phyloP scores from a whole-genome alignment of 2,329 filamentous ascomycete genomes.

The Metarhizium rileyi region DNA sequence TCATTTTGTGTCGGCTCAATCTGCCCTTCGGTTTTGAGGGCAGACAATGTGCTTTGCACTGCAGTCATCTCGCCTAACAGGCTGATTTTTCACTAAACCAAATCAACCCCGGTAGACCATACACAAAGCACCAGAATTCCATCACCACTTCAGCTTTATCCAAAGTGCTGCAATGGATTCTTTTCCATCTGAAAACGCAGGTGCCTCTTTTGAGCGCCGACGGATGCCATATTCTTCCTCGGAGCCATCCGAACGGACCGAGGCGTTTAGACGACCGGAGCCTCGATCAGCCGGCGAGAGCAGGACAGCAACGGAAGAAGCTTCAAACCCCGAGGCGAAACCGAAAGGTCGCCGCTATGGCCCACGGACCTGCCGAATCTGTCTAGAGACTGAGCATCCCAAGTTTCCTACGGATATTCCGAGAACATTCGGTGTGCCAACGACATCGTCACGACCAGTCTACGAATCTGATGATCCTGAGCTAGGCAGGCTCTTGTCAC shows the following conservation, averaged over 20 bases:
- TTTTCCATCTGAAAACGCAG: constrained; percentile 17
- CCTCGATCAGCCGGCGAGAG: neutral
- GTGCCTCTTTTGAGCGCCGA: neutral
- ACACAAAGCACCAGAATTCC: neutral
- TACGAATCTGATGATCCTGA: constrained; percentile 69
- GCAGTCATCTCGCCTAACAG: constrained; percentile 1
- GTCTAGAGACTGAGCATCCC: constrained; percentile 57
- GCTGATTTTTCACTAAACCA: constrained; percentile 1
- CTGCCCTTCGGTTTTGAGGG: neutral
- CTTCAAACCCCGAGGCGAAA: constrained; percentile 8
- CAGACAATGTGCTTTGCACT: constrained; percentile 4
- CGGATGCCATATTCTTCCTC: constrained; percentile 4
- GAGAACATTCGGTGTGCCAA: constrained; percentile 22
- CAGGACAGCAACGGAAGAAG: constrained; percentile 1
- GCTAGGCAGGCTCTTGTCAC: constrained; percentile 70
- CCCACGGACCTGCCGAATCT: constrained; percentile 78
- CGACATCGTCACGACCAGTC: constrained; percentile 24
- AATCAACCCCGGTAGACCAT: neutral
- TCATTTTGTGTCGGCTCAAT: neutral
- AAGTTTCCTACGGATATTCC: constrained; percentile 30
- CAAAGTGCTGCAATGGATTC: constrained; percentile 14
- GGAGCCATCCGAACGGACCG: neutral
- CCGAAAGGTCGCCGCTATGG: constrained; percentile 42
- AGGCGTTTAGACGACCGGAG: neutral
- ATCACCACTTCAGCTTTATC: neutral